Base-by-base conservation (phyloP, 2,329 filamentous ascomycete species). In the Samsoniella hepiali region DNA sequence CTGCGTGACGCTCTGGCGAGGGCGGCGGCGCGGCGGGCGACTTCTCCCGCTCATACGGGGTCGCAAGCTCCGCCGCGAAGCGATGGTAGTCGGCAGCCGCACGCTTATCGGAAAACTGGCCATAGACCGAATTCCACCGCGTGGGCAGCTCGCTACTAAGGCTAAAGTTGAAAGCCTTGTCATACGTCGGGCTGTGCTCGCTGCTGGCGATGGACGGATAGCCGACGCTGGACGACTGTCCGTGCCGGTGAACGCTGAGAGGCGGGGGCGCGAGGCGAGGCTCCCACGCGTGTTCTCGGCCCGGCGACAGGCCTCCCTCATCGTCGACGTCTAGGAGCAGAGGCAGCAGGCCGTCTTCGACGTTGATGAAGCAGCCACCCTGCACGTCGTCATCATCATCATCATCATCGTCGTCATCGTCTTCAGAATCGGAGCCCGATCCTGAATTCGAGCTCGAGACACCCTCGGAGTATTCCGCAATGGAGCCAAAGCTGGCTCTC, bases 51-150 rank as follows among this genome's bases (percentile, higher is more conserved):
- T 40, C 44, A 7, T 32, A 40, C 22, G 57, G 45, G 22, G 42
- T 45, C 22, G 75, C 75, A 32, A 77, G 67, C 58, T 72, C 70
- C 22, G 69, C 69, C 17, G 74, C 69, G 56, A 77, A 71, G 9
- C 69, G 70, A 62, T 77, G 75, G 38, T 77, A 77, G 49, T 76
- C 75, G 50, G 70, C 71, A 2, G 74, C 71, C 5, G 71, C 70
- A 56, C 70, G 70, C 27, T 65, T 65, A 60, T 76, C 74, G 57
- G 68, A 72, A 27, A 74, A 72, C 47, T 73, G 70, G 51, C 67
- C 70, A 57, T 71, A 68, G 0, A 63, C 51, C 8, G 66, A 61
- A n/a, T 69, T 65, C 69, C 65, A 68, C 3, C 55, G 47, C 55
- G 38, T 47, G 3, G 55, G 62, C 32, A 32, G 31, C 49, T 50